These are phyloP conservation scores for Leccinum rimulosum DNA, from an alignment of 768 basidiomycete species.

Conservation along the genomic window DNA sequence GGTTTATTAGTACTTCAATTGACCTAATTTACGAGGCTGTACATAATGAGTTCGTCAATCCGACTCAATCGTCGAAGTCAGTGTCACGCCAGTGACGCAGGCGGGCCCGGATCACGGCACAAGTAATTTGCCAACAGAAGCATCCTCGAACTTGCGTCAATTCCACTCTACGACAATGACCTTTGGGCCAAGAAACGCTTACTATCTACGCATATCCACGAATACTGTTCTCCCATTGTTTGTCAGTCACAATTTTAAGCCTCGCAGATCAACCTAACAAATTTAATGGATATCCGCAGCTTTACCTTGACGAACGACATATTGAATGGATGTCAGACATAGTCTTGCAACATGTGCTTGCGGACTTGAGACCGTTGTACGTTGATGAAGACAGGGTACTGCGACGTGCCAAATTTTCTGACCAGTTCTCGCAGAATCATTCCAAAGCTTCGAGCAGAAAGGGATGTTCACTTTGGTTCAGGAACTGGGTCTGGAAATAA, in stretches of 20 bases:
- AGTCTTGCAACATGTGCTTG: conserved; percentile 75
- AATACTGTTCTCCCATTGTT: conserved; percentile 76
- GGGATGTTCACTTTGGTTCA: conserved; percentile 40
- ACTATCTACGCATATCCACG: conserved; percentile 79
- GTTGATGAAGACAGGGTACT: conserved; percentile 12
- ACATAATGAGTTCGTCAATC: too few species aligned
- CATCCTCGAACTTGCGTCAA: background rate
- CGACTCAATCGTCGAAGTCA: too few species aligned
- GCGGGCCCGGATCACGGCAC: too few species aligned
- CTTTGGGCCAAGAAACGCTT: conserved; percentile 72
- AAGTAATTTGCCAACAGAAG: background rate
- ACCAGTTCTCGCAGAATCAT: conserved; percentile 48
- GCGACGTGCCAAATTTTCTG: background rate
- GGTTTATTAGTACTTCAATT: background rate
- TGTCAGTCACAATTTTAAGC: conserved; percentile 37
- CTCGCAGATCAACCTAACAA: conserved; percentile 5
- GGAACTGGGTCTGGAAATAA: conserved; percentile 46
- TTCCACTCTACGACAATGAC: conserved; percentile 40
- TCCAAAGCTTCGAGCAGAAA: conserved; percentile 64
- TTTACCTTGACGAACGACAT: conserved; percentile 89
- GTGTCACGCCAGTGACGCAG: too few species aligned
- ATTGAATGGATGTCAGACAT: conserved; percentile 88
- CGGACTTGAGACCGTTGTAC: conserved; percentile 73
- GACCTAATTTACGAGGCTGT: too few species aligned
- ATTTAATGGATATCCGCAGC: conserved; percentile 33